phyloP scores from a whole-genome alignment of 306 rosid species.

The Prunus mira region DNA sequence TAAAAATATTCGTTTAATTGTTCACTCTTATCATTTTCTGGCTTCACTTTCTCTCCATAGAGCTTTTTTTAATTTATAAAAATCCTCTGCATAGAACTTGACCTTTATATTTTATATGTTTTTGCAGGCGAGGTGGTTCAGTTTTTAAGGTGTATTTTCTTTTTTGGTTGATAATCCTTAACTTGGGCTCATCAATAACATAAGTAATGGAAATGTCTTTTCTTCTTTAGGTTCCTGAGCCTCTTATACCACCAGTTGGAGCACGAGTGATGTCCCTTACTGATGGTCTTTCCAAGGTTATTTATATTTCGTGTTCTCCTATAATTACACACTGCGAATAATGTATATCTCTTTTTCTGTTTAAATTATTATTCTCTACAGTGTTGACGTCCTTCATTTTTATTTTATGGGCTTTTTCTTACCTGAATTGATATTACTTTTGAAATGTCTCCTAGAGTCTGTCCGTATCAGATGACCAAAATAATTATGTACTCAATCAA shows the following conservation, averaged over 20 bases:
- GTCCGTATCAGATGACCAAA: neutral
- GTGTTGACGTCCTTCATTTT: neutral
- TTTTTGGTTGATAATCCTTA: slow-evolving; percentile 18
- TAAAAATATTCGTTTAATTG: neutral
- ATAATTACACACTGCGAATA: neutral
- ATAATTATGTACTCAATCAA: neutral
- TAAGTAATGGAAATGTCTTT: slow-evolving; percentile 14
- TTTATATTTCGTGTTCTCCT: slow-evolving; percentile 8
- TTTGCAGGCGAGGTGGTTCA: slow-evolving; percentile 78
- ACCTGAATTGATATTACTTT: neutral
- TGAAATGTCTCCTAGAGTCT: neutral
- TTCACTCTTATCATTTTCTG: slow-evolving; percentile 13
- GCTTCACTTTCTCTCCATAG: neutral
- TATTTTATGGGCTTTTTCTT: neutral
- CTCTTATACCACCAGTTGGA: slow-evolving; percentile 93
- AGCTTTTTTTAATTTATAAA: neutral
- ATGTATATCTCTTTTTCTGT: neutral
- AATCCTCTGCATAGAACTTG: slow-evolving; percentile 22
- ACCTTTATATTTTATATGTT: slow-evolving; percentile 30
- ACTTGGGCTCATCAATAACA: slow-evolving; percentile 17
- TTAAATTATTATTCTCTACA: neutral
- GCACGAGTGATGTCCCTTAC: slow-evolving; percentile 95
- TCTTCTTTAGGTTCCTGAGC: slow-evolving; percentile 80
- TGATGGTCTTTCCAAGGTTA: slow-evolving; percentile 92
- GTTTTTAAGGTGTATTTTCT: slow-evolving; percentile 71